These are phyloP conservation scores for Scutellaria barbata DNA, from an alignment of 257 asterid genomes.

Conservation along the genomic window DNA sequence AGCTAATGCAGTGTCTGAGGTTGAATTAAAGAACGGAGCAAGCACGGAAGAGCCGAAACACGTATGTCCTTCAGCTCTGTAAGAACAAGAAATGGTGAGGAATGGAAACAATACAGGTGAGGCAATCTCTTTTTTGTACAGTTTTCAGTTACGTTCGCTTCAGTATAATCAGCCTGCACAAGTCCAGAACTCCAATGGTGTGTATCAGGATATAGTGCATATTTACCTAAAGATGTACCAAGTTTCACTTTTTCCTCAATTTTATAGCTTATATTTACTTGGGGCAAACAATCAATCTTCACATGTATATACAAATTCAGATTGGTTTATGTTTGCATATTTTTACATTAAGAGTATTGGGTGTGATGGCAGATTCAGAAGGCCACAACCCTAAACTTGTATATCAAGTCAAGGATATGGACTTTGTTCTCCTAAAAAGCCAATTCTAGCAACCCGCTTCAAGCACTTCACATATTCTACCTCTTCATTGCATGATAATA, in stretches of 20 bases:
- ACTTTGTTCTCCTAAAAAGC: background rate
- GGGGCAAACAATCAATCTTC: background rate
- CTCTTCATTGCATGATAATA: background rate
- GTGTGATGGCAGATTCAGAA: conserved; percentile 3
- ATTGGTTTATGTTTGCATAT: background rate
- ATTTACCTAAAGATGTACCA: background rate
- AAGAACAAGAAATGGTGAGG: background rate
- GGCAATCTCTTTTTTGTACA: background rate
- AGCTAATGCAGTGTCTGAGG: too few species aligned
- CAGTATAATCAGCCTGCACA: background rate
- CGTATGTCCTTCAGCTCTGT: too few species aligned
- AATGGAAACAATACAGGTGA: background rate
- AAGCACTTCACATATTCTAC: conserved; percentile 22
- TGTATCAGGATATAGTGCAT: background rate
- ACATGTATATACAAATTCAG: background rate
- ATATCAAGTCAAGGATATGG: conserved; percentile 5
- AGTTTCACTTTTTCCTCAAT: conserved; percentile 16
- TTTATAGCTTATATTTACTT: conserved; percentile 11
- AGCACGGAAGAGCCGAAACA: too few species aligned
- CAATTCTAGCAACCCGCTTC: background rate
- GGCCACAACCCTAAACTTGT: background rate
- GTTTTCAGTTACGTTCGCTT: background rate
- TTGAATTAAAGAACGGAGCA: too few species aligned
- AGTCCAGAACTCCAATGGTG: background rate
- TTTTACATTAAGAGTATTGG: conserved; percentile 8